phyloP scores from a whole-genome alignment of 2,329 filamentous ascomycete species.

The Cryphonectria carpinicola region DNA sequence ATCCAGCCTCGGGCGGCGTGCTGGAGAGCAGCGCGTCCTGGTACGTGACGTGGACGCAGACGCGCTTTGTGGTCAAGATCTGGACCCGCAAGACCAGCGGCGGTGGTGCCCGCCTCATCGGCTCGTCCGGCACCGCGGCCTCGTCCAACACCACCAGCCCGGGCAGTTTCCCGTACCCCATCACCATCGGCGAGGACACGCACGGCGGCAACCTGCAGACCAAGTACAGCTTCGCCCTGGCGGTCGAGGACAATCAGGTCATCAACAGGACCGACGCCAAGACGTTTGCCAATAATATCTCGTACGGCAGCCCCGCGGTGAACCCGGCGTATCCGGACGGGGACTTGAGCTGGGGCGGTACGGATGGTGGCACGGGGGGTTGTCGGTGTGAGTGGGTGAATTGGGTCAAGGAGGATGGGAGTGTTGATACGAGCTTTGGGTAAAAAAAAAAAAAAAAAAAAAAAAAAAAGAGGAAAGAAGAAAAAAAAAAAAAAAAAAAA shows the following conservation, averaged over 20 bases:
- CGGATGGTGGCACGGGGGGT: constrained; percentile 66
- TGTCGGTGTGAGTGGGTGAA: constrained; percentile 67
- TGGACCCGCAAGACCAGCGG: constrained; percentile 58
- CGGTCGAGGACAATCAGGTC: constrained; percentile 50
- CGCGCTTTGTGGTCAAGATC: constrained; percentile 66
- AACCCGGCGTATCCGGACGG: constrained; percentile 51
- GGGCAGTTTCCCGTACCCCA: constrained; percentile 66
- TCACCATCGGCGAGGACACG: constrained; percentile 64
- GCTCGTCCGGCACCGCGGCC: constrained; percentile 33
- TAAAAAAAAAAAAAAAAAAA: neutral
- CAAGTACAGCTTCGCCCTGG: constrained; percentile 61
- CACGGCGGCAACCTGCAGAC: constrained; percentile 59
- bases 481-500: too few species aligned
- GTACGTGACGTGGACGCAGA: constrained; percentile 62
- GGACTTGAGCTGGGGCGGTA: constrained; percentile 57
- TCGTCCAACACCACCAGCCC: constrained; percentile 45
- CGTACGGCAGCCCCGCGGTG: constrained; percentile 54
- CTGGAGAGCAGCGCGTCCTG: constrained; percentile 56
- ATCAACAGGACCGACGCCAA: constrained; percentile 49
- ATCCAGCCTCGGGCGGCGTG: constrained; percentile 56
- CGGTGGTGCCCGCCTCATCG: constrained; percentile 48
- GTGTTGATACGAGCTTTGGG: constrained; percentile 12
- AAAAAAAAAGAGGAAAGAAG: too few species aligned
- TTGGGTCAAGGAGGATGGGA: constrained; percentile 40
- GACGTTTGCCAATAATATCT: constrained; percentile 54